Conservation (phyloP, 2,329 filamentous ascomycete genomes). For the Sphaerulina musiva region DNA sequence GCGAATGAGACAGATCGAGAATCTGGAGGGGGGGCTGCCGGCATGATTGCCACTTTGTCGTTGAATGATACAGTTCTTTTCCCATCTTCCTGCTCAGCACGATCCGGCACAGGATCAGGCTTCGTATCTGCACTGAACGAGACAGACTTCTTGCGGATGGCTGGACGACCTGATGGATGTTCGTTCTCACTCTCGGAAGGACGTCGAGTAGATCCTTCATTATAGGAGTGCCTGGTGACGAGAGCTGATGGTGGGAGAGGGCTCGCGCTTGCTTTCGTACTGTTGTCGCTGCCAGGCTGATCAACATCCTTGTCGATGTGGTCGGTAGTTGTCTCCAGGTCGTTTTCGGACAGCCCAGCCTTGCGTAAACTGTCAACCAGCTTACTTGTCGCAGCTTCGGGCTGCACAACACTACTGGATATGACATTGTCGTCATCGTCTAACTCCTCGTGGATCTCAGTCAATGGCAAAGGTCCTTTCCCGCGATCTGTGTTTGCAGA, state of each 20-base stretch:
- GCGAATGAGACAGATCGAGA: slow-evolving; percentile 31
- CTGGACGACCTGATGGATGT: slow-evolving; percentile 11
- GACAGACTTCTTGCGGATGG: slow-evolving; percentile 49
- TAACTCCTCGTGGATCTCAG: slow-evolving; percentile 85
- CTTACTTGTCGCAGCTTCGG: slow-evolving; percentile 60
- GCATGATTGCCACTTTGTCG: slow-evolving; percentile 33
- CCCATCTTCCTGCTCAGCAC: slow-evolving; percentile 30
- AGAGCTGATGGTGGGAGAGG: slow-evolving; percentile 16
- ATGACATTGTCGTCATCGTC: slow-evolving; percentile 86
- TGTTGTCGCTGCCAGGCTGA: slow-evolving; percentile 11
- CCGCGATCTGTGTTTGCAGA: slow-evolving; percentile 35
- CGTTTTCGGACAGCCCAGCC: slow-evolving; percentile 54
- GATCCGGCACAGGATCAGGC: slow-evolving; percentile 34
- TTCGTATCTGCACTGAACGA: slow-evolving; percentile 59
- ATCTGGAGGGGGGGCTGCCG: slow-evolving; percentile 32
- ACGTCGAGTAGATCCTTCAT: slow-evolving; percentile 6
- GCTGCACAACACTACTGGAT: slow-evolving; percentile 46
- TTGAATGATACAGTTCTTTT: slow-evolving; percentile 33
- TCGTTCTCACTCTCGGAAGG: slow-evolving; percentile 5
- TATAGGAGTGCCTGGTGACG: slow-evolving; percentile 7
- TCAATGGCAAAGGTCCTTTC: slow-evolving; percentile 64
- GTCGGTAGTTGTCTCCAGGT: slow-evolving; percentile 12
- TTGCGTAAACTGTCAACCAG: slow-evolving; percentile 68
- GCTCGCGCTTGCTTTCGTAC: background rate
- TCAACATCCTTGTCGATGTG: slow-evolving; percentile 6